phyloP scores from a whole-genome alignment of 208 protist species.

The Leishmania gerbilli region DNA sequence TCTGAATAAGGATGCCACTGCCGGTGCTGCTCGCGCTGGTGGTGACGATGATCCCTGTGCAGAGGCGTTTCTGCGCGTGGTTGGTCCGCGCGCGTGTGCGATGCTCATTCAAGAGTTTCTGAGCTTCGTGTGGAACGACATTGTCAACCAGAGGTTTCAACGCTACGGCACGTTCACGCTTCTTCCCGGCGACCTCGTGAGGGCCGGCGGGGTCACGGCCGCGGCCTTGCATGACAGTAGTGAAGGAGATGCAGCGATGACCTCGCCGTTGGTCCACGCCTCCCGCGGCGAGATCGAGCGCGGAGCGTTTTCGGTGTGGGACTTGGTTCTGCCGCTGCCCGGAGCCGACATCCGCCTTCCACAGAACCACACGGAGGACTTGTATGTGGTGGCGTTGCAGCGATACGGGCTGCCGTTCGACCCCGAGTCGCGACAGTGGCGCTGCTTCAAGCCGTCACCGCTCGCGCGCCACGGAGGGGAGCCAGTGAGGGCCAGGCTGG shows the following conservation, averaged over 20 bases:
- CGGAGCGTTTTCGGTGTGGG: conserved; percentile 53
- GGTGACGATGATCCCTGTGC: conserved; percentile 69
- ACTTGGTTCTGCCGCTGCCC: conserved; percentile 81
- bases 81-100: conserved; percentile 69
- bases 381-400: conserved; percentile 85
- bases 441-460: conserved; percentile 56
- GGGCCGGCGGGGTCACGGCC: conserved; percentile 19
- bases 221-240: neutral
- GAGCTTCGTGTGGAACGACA: conserved; percentile 88
- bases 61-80: conserved; percentile 79
- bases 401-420: conserved; percentile 79
- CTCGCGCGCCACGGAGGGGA: neutral
- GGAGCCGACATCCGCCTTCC: conserved; percentile 73
- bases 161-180: conserved; percentile 86
- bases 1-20: neutral
- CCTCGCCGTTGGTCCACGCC: conserved; percentile 24
- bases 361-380: conserved; percentile 84
- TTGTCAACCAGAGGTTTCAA: conserved; percentile 86
- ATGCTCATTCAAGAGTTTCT: conserved; percentile 88
- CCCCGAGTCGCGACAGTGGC: conserved; percentile 79
- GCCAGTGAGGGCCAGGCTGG: neutral
- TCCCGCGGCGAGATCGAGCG: conserved; percentile 58
- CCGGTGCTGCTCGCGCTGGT: neutral
- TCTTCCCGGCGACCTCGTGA: conserved; percentile 84
- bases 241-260: neutral